These are phyloP conservation scores for Leishmania arabica DNA, from an alignment of 208 protist species.

Conservation along the genomic window DNA sequence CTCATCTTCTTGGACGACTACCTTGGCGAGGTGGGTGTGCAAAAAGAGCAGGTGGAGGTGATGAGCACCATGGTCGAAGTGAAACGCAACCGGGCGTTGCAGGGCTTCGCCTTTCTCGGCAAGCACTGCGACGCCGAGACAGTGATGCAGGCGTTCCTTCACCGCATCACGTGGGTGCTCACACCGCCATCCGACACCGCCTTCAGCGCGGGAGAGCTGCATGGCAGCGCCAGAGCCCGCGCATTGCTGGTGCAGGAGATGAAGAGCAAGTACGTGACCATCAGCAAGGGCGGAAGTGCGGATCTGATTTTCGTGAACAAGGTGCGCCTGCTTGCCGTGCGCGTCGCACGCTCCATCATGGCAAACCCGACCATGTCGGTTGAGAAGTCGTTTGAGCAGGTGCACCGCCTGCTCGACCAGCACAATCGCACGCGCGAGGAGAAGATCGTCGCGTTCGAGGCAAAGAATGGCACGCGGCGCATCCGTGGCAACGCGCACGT, in stretches of 20 bases:
- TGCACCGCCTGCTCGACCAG: constrained; percentile 58
- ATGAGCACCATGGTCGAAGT: constrained; percentile 93
- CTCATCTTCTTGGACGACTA: constrained; percentile 92
- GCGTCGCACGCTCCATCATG: constrained; percentile 85
- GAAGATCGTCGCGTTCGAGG: constrained; percentile 85
- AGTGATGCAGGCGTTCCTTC: constrained; percentile 80
- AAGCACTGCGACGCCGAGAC: constrained; percentile 65
- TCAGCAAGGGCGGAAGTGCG: constrained; percentile 68
- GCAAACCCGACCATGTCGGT: constrained; percentile 84
- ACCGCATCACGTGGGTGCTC: constrained; percentile 85
- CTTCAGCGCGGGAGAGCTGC: constrained; percentile 36
- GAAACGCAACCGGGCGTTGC: constrained; percentile 81
- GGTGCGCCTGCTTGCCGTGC: constrained; percentile 77
- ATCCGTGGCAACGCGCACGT: constrained; percentile 82
- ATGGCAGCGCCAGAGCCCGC: constrained; percentile 68
- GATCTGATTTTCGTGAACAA: constrained; percentile 89
- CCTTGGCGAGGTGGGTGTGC: constrained; percentile 83
- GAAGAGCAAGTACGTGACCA: constrained; percentile 75
- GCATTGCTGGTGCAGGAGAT: constrained; percentile 72
- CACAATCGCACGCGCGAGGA: constrained; percentile 82
- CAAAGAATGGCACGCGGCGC: constrained; percentile 85
- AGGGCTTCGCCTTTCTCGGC: constrained; percentile 87
- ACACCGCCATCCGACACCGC: constrained; percentile 65
- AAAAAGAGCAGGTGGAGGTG: constrained; percentile 92
- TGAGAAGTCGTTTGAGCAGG: constrained; percentile 63